These are phyloP conservation scores for Protomyces lactucae-debilis DNA, from an alignment of 1,139 yeast genomes.

Conservation along the genomic window DNA sequence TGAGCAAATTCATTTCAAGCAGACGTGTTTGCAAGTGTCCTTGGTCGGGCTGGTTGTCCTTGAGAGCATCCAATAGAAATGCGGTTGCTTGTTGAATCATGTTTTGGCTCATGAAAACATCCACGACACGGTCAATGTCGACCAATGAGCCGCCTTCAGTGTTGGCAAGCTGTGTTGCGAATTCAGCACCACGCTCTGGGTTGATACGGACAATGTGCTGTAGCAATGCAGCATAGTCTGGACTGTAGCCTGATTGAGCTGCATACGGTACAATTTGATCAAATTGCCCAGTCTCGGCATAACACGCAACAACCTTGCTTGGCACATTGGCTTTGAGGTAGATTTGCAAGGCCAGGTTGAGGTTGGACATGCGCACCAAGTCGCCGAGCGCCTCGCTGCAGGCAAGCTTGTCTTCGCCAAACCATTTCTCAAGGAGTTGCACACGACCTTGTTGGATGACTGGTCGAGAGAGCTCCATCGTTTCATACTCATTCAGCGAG, in stretches of 20 bases:
- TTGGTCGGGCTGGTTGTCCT: constrained; percentile 89
- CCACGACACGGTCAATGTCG: constrained; percentile 82
- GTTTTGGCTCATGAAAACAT: constrained; percentile 90
- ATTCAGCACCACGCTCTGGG: constrained; percentile 98
- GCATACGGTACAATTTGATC: constrained; percentile 94
- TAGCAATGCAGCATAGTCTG: constrained; percentile 83
- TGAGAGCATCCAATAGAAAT: constrained; percentile 90
- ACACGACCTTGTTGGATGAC: constrained; percentile 94
- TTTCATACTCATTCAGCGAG: constrained; percentile 84
- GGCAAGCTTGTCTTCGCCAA: constrained; percentile 88
- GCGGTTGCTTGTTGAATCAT: constrained; percentile 98
- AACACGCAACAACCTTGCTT: constrained; percentile 81
- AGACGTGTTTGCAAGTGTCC: constrained; percentile 95
- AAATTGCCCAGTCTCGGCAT: constrained; percentile 94
- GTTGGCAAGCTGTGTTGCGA: constrained; percentile 79
- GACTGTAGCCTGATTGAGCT: constrained; percentile 79
- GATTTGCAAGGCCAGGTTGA: constrained; percentile 82
- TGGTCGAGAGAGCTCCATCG: constrained; percentile 91
- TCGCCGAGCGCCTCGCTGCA: constrained; percentile 97
- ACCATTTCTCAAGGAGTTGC: constrained; percentile 92
- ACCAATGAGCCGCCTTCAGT: constrained; percentile 58
- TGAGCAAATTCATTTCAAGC: constrained; percentile 83
- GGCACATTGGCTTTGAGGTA: constrained; percentile 81
- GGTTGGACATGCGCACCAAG: constrained; percentile 80
- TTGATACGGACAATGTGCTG: constrained; percentile 86